Evolutionary conservation across 352 stramenopile genomes (phyloP).

Genomic region (Globisporangium lucens): DNA sequence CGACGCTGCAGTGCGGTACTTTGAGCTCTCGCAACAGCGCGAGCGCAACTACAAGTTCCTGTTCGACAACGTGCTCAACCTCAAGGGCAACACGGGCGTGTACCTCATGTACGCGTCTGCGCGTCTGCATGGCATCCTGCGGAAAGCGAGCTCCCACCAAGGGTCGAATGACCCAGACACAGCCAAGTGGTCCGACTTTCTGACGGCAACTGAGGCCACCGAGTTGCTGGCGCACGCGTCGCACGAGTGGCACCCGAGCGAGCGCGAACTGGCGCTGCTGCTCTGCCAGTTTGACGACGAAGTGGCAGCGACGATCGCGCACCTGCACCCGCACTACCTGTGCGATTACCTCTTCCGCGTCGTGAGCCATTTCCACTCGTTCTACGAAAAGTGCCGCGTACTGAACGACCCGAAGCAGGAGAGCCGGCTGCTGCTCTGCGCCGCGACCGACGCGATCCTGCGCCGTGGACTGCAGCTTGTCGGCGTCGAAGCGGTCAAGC

Average conservation of each 20-base stretch:
- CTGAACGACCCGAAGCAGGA: slow-evolving; percentile 60
- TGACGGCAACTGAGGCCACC: slow-evolving; percentile 24
- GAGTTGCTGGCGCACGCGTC: slow-evolving; percentile 44
- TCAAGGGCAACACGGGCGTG: slow-evolving; percentile 83
- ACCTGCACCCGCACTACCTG: slow-evolving; percentile 72
- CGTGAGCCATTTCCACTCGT: slow-evolving; percentile 72
- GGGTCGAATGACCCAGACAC: slow-evolving; percentile 12
- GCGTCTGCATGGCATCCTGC: slow-evolving; percentile 68
- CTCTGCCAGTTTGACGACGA: slow-evolving; percentile 82
- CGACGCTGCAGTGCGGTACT: slow-evolving; percentile 79
- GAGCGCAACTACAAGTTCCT: slow-evolving; percentile 87
- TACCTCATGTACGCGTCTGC: slow-evolving; percentile 83
- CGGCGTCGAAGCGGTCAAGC: slow-evolving; percentile 59
- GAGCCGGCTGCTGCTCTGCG: slow-evolving; percentile 67
- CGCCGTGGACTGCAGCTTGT: slow-evolving; percentile 63
- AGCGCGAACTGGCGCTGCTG: slow-evolving; percentile 68
- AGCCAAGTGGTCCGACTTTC: slow-evolving; percentile 29
- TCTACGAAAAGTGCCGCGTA: slow-evolving; percentile 82
- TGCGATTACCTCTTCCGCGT: slow-evolving; percentile 85
- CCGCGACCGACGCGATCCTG: slow-evolving; percentile 68
- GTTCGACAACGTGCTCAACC: slow-evolving; percentile 75
- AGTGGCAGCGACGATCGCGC: slow-evolving; percentile 41
- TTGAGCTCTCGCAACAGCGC: slow-evolving; percentile 79
- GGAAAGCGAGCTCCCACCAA: slow-evolving; percentile 37
- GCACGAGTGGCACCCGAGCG: slow-evolving; percentile 56